Evolutionary conservation across 371 early-diverging fungal species (phyloP), one percentile per base, ranked within the genome.

Genomic region (Chytridium lagenaria): DNA sequence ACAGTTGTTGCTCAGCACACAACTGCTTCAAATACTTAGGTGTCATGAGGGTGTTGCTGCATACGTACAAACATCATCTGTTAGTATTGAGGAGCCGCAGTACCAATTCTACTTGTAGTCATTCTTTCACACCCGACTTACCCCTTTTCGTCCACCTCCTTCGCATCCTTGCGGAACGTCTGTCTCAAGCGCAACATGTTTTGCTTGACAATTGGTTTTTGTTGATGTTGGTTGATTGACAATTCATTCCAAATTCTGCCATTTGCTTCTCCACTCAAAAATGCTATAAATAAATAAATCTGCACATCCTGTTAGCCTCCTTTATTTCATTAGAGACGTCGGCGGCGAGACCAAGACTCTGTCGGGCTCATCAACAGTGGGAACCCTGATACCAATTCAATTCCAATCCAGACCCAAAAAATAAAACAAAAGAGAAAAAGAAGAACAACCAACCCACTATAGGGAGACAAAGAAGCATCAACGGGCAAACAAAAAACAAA

Each of bases 41-140:
- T 1, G 88, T 86, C 85, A 87, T 86, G 52, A 76, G 74, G 38
- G 85, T 83, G 74, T 82, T 85, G 12, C 85, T 85, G 74, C 19
- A 40, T 22, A 26, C 28, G 0, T 31, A 37, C n/a, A n/a, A n/a
- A n/a, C n/a, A n/a, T n/a, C n/a, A n/a, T n/a, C n/a, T n/a, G n/a
- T n/a, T n/a, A n/a, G n/a, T n/a, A n/a, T n/a, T n/a, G n/a, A n/a
- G n/a, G n/a, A n/a, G n/a, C n/a, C n/a, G n/a, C n/a, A n/a, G n/a
- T n/a, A 38, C 33, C 36, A 51, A 34, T 49, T 28, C 1, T 23
- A 33, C 34, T 36, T 16, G n/a, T 7, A 44, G 39, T 66, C 12
- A 16, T 34, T 31, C 34, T 19, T 33, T 37, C 30, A 30, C 12
- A 30, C 2, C 19, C 15, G 26, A 30, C 69, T 3, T 72, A 81